Evolutionary conservation across 306 rosid genomes (phyloP).

Genomic region (Pyrus pyrifolia): DNA sequence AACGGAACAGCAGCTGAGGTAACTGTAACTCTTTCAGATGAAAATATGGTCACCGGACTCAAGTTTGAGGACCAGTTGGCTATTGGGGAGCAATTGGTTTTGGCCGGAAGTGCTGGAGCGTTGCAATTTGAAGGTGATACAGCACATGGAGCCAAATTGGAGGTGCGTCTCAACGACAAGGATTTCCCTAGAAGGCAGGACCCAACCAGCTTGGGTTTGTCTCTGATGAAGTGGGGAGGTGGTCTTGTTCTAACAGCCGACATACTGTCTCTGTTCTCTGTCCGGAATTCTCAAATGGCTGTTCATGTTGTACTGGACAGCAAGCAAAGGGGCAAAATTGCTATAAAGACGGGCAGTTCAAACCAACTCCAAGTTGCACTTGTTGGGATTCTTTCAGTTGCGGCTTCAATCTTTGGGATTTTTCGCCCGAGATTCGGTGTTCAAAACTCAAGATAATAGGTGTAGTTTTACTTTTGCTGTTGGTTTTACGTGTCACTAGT

Average conservation of each 20-base stretch:
- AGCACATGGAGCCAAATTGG: conserved; percentile 23
- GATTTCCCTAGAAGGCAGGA: conserved; percentile 9
- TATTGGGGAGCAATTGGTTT: conserved; percentile 8
- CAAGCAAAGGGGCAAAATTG: conserved; percentile 15
- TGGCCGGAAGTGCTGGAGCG: conserved; percentile 13
- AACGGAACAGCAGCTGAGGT: neutral
- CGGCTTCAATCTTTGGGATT: conserved; percentile 11
- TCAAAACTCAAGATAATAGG: neutral
- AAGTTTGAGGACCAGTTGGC: conserved; percentile 19
- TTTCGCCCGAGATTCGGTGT: neutral
- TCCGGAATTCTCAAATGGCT: conserved; percentile 17
- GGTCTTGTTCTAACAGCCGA: conserved; percentile 5
- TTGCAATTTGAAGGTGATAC: conserved; percentile 5
- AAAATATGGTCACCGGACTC: conserved; percentile 6
- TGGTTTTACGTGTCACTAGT: neutral
- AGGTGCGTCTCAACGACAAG: conserved; percentile 4
- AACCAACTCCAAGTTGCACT: conserved; percentile 20
- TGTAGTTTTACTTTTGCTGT: neutral
- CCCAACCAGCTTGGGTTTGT: conserved; percentile 16
- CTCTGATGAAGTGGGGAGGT: conserved; percentile 13
- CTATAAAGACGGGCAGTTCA: conserved; percentile 14
- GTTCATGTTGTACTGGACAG: conserved; percentile 5
- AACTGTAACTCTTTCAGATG: conserved; percentile 1
- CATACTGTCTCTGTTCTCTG: conserved; percentile 12
- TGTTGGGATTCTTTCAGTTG: conserved; percentile 20